Conservation (phyloP, 169 alveolate genomes). For the Eimeria praecox region DNA sequence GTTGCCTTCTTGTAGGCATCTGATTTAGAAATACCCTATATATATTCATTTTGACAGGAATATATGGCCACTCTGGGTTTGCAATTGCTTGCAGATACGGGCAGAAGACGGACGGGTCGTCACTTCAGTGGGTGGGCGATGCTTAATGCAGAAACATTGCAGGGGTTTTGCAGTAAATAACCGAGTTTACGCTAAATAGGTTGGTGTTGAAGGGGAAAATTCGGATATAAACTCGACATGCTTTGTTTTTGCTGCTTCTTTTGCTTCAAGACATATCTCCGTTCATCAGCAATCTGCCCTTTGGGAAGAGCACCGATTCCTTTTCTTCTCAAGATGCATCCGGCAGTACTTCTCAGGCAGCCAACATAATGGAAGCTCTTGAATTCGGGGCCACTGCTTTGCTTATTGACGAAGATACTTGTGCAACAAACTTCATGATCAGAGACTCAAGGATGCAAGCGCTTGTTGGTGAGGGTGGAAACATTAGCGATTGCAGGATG, state of each 20-base stretch:
- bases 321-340: conserved; percentile 86
- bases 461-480: conserved; percentile 75
- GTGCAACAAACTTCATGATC: conserved; percentile 88
- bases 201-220: background rate
- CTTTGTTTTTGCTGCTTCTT: background rate
- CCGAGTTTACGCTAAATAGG: no score
- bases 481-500: no score
- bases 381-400: conserved; percentile 87
- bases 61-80: background rate
- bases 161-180: background rate
- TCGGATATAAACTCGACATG: background rate
- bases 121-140: conserved; percentile 64
- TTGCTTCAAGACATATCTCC: conserved; percentile 86
- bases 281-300: conserved; percentile 87
- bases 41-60: no score
- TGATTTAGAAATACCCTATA: background rate
- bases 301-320: conserved; percentile 82
- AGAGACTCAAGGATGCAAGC: conserved; percentile 83
- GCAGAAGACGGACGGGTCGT: conserved; percentile 80
- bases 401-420: conserved; percentile 89
- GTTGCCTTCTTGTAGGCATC: background rate
- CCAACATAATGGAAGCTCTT: conserved; percentile 89
- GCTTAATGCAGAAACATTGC: background rate
- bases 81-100: conserved; percentile 43
- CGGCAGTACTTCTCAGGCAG: conserved; percentile 91